Conservation (phyloP, 345 rosid genomes). For the Salix viminalis region DNA sequence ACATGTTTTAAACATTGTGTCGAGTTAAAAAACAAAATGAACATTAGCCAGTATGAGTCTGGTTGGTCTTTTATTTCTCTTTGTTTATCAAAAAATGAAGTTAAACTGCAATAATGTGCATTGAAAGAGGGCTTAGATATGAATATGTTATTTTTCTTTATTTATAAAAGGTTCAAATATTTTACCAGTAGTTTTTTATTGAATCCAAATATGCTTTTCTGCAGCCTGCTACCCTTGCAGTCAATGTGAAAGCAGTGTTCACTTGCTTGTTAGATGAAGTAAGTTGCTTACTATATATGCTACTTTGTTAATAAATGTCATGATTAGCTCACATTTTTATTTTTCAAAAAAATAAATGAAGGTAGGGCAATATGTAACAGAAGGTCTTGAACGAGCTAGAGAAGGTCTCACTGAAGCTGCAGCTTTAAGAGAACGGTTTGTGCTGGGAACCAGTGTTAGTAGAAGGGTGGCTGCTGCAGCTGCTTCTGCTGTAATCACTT, state of each 20-base stretch:
- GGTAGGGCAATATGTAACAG: conserved; percentile 88
- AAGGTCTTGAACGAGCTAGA: conserved; percentile 96
- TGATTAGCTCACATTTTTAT: conserved; percentile 7
- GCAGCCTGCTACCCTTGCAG: conserved; percentile 80
- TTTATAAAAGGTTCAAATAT: background rate
- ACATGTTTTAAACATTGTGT: background rate
- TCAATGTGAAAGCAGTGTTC: conserved; percentile 80
- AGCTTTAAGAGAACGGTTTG: conserved; percentile 86
- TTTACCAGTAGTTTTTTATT: conserved; percentile 6
- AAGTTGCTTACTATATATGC: conserved; percentile 26
- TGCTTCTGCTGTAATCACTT: conserved; percentile 43
- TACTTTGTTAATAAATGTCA: conserved; percentile 12
- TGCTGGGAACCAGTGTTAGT: conserved; percentile 77
- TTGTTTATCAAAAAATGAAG: background rate
- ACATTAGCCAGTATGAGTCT: background rate
- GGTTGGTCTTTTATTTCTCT: background rate
- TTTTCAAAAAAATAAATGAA: conserved; percentile 20
- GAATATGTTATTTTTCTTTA: background rate
- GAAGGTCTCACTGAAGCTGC: conserved; percentile 92
- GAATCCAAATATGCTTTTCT: conserved; percentile 14
- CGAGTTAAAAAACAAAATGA: background rate
- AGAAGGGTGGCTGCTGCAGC: conserved; percentile 99
- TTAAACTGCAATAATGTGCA: background rate
- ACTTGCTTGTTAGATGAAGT: conserved; percentile 91
- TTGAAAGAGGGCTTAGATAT: background rate